Evolutionary conservation across 2,329 filamentous ascomycete genomes (phyloP), one percentile per base, ranked within the genome.

Genomic region (Fusarium longipes): DNA sequence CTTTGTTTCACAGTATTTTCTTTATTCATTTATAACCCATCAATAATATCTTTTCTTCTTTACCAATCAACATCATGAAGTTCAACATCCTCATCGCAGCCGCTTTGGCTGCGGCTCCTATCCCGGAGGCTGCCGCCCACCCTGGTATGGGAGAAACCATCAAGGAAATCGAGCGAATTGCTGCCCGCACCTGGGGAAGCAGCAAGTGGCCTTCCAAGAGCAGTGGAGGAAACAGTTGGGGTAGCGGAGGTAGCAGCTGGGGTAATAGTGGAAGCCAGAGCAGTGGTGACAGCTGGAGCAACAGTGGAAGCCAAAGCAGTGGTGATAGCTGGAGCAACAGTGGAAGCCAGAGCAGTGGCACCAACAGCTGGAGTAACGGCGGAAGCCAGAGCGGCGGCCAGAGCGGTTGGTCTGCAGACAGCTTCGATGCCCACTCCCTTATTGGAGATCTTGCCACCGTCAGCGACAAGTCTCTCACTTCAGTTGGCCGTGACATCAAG

Each of bases 371-470:
- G 33, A 47, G 20, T 12, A 45, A 39, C 18, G 25, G 48, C 14
- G 48, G 25, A 52, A 10, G 38, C 20, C 49, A 53, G 18, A 20
- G 18, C 8, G 42, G 40, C 20, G 39, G 47, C 15, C 48, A 53
- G 22, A 39, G 25, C 15, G 57, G 63, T 29, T 67, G 64, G 64
- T 44, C 63, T 32, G 39, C 48, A 22, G 60, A 65, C 38, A 52
- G 6, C 43, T 71, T 70, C 40, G 51, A 71, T 33, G 44, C 71
- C 12, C 47, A 67, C 39, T 73, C 74, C 39, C 67, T 79, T 29
- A 70, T 83, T 12, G 82, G 81, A 15, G 81, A 83, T 57, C 77
- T 83, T 11, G 61, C 67, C 20, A 72, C 55, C 1, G 68, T 80
- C 4, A 55, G 57, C 0, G 71, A 73, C 50, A 67, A 59, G 12